phyloP scores from a whole-genome alignment of 805 yeast species.

The Wickerhamiella dianesei region DNA sequence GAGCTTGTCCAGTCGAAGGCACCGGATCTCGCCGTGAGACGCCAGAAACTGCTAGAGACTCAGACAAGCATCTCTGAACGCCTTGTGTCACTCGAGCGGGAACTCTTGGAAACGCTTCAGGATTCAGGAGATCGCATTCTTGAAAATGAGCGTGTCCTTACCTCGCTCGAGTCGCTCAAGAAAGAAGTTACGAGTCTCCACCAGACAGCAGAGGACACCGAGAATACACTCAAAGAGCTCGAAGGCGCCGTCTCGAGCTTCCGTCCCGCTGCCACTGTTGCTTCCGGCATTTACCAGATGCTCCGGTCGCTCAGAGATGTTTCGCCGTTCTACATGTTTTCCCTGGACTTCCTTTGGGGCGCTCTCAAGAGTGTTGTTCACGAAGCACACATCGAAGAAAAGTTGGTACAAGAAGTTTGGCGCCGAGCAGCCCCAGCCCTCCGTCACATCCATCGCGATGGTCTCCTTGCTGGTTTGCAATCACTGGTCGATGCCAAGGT shows the following conservation, averaged over 20 bases:
- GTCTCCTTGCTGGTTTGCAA: not conserved
- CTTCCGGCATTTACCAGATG: conserved; percentile 37
- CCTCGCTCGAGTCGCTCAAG: conserved; percentile 53
- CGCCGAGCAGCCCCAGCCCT: conserved; percentile 1
- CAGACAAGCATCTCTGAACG: conserved; percentile 47
- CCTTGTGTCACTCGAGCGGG: conserved; percentile 43
- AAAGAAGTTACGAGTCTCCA: conserved; percentile 43
- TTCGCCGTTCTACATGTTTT: conserved; percentile 46
- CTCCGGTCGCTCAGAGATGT: conserved; percentile 32
- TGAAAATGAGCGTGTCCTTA: conserved; percentile 49
- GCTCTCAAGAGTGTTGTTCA: conserved; percentile 20
- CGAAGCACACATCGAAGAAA: not conserved
- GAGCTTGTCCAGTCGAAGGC: conserved; percentile 38
- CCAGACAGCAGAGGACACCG: conserved; percentile 40
- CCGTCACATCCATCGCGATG: not conserved
- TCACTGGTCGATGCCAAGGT: too few relatives aligned
- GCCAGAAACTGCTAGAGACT: conserved; percentile 39
- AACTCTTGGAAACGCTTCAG: conserved; percentile 44
- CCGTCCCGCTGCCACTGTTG: conserved; percentile 40
- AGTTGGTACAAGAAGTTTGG: not conserved
- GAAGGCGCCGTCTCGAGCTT: conserved; percentile 36
- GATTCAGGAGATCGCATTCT: conserved; percentile 44
- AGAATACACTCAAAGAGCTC: conserved; percentile 40
- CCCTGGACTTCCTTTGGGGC: conserved; percentile 33
- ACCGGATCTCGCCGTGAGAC: conserved; percentile 54